Evolutionary conservation across 768 basidiomycete species (phyloP).

Genomic region (Naganishia antarctica): DNA sequence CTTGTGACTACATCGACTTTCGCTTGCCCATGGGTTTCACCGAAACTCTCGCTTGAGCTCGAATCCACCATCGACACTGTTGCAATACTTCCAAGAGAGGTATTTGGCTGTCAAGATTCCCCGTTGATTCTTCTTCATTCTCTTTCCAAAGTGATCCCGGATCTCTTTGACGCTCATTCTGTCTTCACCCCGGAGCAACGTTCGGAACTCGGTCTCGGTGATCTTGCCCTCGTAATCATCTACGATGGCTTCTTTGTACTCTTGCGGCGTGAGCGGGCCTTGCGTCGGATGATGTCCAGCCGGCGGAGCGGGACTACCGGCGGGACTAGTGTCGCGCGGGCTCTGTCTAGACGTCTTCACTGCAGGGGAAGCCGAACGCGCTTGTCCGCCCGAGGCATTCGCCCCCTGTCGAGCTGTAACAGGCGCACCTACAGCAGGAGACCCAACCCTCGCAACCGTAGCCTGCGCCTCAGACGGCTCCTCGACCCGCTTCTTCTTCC

Average conservation of each 20-base stretch:
- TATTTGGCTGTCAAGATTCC: slow-evolving; percentile 1
- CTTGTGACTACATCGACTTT: too few relatives aligned
- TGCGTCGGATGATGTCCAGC: slow-evolving; percentile 6
- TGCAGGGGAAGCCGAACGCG: slow-evolving; percentile 2
- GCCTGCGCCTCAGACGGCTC: background rate
- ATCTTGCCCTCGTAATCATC: slow-evolving; percentile 3
- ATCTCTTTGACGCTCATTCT: slow-evolving; percentile 16
- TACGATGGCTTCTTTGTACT: background rate
- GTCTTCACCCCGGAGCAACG: background rate
- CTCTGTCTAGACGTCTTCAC: background rate
- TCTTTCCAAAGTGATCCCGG: slow-evolving; percentile 17
- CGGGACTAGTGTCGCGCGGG: background rate
- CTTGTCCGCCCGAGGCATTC: too few relatives aligned
- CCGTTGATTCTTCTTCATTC: slow-evolving; percentile 19
- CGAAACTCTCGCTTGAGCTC: slow-evolving; percentile 10
- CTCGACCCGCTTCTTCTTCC: slow-evolving; percentile 29
- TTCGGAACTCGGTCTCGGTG: slow-evolving; percentile 6
- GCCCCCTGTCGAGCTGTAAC: too few relatives aligned
- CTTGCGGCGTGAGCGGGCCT: slow-evolving; percentile 8
- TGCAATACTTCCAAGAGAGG: background rate
- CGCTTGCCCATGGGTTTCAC: background rate
- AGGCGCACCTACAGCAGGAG: slow-evolving; percentile 1
- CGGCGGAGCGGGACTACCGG: background rate
- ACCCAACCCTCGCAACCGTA: background rate
- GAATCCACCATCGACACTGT: slow-evolving; percentile 12